A percentile compares a stretch with the other conserved stretches of the same genome.
Evolutionary conservation across 208 protist species (phyloP).

Genomic region (Porcisia deanei): DNA sequence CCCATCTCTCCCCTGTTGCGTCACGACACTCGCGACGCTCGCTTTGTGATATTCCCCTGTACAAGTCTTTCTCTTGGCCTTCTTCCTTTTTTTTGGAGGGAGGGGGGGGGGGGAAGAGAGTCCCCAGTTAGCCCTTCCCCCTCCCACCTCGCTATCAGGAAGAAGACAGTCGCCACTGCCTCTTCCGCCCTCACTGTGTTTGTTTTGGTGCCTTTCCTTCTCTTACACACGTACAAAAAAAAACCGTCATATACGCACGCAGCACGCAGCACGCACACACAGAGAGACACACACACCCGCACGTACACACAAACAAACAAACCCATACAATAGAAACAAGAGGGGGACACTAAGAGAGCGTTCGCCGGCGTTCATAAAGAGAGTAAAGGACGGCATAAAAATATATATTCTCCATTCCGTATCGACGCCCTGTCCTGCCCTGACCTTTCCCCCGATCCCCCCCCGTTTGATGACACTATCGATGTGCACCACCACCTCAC

Average conservation of each 20-base stretch:
- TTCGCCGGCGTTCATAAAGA: not conserved
- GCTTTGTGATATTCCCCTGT: no score
- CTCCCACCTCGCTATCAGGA: not conserved
- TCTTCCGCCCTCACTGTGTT: not conserved
- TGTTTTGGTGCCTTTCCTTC: not conserved
- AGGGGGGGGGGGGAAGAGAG: no score
- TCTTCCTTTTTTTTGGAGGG: not conserved
- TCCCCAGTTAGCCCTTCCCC: not conserved
- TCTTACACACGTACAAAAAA: not conserved
- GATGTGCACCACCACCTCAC: no score
- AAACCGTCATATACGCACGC: not conserved
- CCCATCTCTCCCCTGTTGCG: no score
- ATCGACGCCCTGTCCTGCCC: no score
- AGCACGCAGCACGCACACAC: not conserved
- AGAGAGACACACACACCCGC: not conserved
- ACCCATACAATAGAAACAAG: not conserved
- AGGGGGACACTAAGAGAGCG: not conserved
- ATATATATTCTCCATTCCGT: no score
- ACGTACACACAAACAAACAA: not conserved
- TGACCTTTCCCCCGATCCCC: no score
- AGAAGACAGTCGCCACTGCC: not conserved
- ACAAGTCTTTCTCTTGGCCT: no score
- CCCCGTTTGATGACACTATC: no score
- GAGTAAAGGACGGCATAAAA: not conserved
- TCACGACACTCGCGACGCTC: no score